phyloP scores from a whole-genome alignment of 257 asterid genomes.

The Solanum medicagineum region DNA sequence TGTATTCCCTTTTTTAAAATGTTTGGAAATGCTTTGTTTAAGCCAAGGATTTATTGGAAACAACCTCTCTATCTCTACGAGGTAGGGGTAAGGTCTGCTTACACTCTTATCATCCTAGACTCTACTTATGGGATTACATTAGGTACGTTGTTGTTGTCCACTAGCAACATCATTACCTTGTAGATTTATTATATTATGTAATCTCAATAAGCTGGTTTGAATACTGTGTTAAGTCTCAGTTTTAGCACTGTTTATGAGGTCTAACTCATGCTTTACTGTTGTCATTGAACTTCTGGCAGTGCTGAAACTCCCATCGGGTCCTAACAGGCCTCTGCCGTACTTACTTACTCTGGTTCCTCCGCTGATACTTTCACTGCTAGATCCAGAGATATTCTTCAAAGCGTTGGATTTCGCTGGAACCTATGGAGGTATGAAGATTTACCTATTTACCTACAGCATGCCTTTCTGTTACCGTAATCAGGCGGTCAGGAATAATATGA shows the following conservation, averaged over 20 bases:
- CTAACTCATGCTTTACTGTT: not conserved
- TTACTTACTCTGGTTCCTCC: constrained; percentile 65
- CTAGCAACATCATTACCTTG: not conserved
- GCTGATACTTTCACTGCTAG: constrained; percentile 49
- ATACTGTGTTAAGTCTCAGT: not conserved
- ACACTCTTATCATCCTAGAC: too few relatives aligned
- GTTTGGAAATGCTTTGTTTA: too few relatives aligned
- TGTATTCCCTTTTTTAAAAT: too few relatives aligned
- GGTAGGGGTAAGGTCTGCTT: too few relatives aligned
- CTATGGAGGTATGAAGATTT: constrained; percentile 56
- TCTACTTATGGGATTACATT: too few relatives aligned
- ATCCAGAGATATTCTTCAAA: constrained; percentile 91
- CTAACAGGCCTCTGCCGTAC: constrained; percentile 53
- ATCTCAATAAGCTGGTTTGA: not conserved
- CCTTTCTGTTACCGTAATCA: not conserved
- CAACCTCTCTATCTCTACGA: too few relatives aligned
- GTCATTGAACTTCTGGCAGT: constrained; percentile 34
- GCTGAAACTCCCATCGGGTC: constrained; percentile 61
- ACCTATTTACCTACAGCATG: not conserved
- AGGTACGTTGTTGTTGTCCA: not conserved
- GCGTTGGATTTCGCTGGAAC: constrained; percentile 97
- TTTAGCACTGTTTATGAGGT: not conserved
- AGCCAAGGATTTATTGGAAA: too few relatives aligned
- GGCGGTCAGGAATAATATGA: not conserved
- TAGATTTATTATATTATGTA: not conserved